These are phyloP conservation scores for Cornus suecica DNA, from an alignment of 148 eudicot species.

Conservation along the genomic window DNA sequence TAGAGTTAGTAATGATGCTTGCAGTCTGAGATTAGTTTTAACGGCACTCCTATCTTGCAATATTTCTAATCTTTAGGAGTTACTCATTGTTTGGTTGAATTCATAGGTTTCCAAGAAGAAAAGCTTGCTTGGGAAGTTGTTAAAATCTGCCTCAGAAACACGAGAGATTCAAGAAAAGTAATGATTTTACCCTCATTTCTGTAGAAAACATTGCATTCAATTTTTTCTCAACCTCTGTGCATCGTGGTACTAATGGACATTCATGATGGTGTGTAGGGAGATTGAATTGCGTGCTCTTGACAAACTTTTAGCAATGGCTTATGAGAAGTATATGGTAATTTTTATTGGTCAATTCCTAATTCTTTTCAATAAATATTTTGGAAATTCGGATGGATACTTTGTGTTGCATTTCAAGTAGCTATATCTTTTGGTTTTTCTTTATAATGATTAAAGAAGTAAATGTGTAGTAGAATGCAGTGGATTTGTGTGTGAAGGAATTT, in stretches of 20 bases:
- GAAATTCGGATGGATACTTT: not conserved
- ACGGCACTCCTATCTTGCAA: not conserved
- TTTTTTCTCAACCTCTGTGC: conserved; percentile 7
- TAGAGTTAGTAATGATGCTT: not conserved
- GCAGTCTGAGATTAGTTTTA: not conserved
- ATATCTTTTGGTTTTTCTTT: not conserved
- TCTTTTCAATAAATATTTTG: not conserved
- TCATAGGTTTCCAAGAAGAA: conserved; percentile 46
- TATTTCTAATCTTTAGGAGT: not conserved
- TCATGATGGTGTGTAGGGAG: conserved; percentile 35
- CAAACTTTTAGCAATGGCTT: conserved; percentile 55
- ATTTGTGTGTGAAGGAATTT: not conserved
- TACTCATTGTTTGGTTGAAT: conserved; percentile 21
- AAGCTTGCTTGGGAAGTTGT: conserved; percentile 34
- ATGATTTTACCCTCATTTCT: not conserved
- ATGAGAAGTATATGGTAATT: conserved; percentile 66
- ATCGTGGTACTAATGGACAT: conserved; percentile 13
- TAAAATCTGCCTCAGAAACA: conserved; percentile 34
- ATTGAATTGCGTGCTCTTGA: conserved; percentile 57
- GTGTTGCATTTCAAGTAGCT: conserved; percentile 7
- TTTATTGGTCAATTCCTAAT: not conserved
- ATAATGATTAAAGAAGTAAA: not conserved
- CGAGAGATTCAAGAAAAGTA: conserved; percentile 66
- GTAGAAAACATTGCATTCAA: conserved; percentile 1
- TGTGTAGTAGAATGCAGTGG: not conserved